Evolutionary conservation across 139 green algal genomes (phyloP).

Genomic region (Ettlia oleoabundans): DNA sequence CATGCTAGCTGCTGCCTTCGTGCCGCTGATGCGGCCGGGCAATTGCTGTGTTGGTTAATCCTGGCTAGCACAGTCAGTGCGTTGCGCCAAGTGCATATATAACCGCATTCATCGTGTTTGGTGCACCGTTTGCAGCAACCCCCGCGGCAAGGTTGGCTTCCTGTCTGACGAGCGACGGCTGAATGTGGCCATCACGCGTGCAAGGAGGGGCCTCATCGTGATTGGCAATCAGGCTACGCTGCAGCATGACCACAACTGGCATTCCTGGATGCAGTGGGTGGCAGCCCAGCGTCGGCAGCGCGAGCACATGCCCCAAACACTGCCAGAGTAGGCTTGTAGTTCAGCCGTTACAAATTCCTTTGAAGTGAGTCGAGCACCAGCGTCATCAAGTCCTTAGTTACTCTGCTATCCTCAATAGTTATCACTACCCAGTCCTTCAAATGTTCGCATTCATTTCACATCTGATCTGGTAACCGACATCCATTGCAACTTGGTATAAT

Average conservation of each 20-base stretch:
- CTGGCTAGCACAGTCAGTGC: background rate
- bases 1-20: background rate
- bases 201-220: constrained; percentile 78
- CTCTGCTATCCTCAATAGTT: no score
- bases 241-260: constrained; percentile 12
- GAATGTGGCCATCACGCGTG: constrained; percentile 93
- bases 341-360: no score
- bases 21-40: background rate
- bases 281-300: background rate
- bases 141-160: constrained; percentile 77
- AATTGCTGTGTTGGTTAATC: background rate
- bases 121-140: constrained; percentile 55
- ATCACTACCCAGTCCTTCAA: no score
- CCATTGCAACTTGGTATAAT: no score
- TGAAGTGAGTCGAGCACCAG: no score
- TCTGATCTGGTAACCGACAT: no score
- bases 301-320: background rate
- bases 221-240: constrained; percentile 64
- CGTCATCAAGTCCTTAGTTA: no score
- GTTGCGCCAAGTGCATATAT: background rate
- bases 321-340: no score
- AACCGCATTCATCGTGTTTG: background rate
- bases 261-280: constrained; percentile 7
- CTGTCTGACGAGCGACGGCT: constrained; percentile 83
- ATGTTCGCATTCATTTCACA: background rate